Conservation (phyloP, 148 eudicot species). For the Polygonum maritimum region DNA sequence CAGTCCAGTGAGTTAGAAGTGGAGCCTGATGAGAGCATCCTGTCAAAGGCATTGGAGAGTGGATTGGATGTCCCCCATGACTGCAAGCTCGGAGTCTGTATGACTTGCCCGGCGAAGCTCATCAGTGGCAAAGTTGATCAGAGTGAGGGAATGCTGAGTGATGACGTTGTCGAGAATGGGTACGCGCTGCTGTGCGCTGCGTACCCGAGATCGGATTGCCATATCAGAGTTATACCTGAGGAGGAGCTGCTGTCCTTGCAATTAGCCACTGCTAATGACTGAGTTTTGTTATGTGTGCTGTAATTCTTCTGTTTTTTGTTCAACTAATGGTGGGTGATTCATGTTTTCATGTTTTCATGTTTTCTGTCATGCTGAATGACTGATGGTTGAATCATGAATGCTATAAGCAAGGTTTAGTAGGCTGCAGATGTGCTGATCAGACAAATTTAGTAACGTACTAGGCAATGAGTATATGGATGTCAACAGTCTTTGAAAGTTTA, state of each 20-base stretch:
- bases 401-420: neutral
- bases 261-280: conserved; percentile 86
- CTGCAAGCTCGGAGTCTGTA: conserved; percentile 93
- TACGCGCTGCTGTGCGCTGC: conserved; percentile 66
- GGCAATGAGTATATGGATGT: neutral
- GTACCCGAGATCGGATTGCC: conserved; percentile 76
- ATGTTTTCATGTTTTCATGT: neutral
- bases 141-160: conserved; percentile 92
- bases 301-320: neutral
- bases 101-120: conserved; percentile 89
- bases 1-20: conserved; percentile 60
- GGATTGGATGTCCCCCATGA: conserved; percentile 67
- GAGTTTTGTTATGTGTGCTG: conserved; percentile 1
- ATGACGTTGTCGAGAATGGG: conserved; percentile 73
- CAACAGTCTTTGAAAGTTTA: neutral
- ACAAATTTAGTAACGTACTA: neutral
- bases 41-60: conserved; percentile 57
- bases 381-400: neutral
- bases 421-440: neutral
- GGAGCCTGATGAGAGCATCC: conserved; percentile 68
- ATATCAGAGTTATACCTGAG: conserved; percentile 58
- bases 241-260: conserved; percentile 83
- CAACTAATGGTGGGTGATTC: neutral
- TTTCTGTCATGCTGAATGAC: neutral
- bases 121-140: conserved; percentile 69